A percentile compares a stretch with the other conserved stretches of the same genome.
Evolutionary conservation across 345 rosid genomes (phyloP).

Genomic region (Chamaenerion angustifolium): DNA sequence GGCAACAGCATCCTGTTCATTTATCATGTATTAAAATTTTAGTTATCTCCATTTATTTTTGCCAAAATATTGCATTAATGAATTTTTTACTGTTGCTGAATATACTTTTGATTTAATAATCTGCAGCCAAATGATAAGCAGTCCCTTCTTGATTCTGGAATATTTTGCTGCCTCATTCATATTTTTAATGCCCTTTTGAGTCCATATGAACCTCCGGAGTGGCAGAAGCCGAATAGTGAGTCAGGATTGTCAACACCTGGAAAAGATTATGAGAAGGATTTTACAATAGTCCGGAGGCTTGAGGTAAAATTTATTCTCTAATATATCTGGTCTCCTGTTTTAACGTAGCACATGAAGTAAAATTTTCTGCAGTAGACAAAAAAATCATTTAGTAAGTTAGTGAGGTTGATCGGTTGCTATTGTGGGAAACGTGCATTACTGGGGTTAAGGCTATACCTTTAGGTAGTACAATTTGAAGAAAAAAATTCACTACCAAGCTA

Average conservation of each 20-base stretch:
- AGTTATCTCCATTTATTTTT: not conserved
- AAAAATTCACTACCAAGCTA: too few species aligned
- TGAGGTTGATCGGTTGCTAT: too few species aligned
- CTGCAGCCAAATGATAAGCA: slow-evolving; percentile 93
- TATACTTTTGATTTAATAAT: slow-evolving; percentile 10
- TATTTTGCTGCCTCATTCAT: slow-evolving; percentile 89
- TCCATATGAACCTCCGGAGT: slow-evolving; percentile 32
- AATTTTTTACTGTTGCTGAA: not conserved
- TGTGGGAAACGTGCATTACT: too few species aligned
- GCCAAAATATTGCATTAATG: not conserved
- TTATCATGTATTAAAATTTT: too few species aligned
- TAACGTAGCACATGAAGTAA: too few species aligned
- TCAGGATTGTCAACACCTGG: slow-evolving; percentile 25
- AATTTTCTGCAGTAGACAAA: too few species aligned
- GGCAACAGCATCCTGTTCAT: too few species aligned
- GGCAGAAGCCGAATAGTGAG: slow-evolving; percentile 15
- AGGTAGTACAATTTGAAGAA: too few species aligned
- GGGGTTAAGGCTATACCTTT: too few species aligned
- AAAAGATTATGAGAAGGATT: slow-evolving; percentile 23
- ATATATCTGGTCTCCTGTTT: not conserved
- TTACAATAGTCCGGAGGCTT: slow-evolving; percentile 46
- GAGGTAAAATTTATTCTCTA: slow-evolving; percentile 39
- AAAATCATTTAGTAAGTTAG: too few species aligned
- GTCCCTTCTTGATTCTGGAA: slow-evolving; percentile 97
- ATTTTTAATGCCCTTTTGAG: slow-evolving; percentile 61